These are phyloP conservation scores for Conringia planisiliqua DNA, from an alignment of 345 rosid genomes.

Conservation along the genomic window DNA sequence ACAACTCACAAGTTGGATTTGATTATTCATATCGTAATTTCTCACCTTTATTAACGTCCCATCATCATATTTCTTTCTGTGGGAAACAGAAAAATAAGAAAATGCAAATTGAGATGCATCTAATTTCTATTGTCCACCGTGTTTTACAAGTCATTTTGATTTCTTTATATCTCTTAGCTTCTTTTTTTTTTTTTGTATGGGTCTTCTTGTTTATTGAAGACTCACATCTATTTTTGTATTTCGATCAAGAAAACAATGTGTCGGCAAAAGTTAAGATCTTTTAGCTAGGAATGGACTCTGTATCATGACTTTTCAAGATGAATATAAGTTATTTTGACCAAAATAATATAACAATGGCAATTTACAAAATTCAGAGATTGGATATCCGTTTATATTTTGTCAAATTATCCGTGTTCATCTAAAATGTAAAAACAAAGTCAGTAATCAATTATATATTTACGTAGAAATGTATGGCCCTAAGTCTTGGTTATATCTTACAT, in stretches of 20 bases:
- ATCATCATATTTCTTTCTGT: conserved; percentile 17
- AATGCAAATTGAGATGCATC: background rate
- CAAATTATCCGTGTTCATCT: background rate
- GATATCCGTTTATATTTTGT: background rate
- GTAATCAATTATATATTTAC: background rate
- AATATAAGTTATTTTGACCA: no score
- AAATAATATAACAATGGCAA: background rate
- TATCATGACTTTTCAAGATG: no score
- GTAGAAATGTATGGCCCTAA: background rate
- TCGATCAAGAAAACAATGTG: background rate
- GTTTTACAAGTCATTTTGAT: background rate
- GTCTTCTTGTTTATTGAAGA: background rate
- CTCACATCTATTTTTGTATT: background rate
- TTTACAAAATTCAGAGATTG: background rate
- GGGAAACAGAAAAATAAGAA: background rate
- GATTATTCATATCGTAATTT: conserved; percentile 28
- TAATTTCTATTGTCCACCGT: background rate
- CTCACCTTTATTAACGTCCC: conserved; percentile 29
- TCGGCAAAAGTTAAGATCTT: background rate
- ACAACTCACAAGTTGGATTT: conserved; percentile 29
- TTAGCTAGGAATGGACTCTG: no score
- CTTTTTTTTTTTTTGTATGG: background rate
- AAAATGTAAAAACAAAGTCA: background rate
- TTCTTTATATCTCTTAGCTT: background rate
- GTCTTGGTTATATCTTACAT: background rate